phyloP scores from a whole-genome alignment of 129 eudicot species.

The Dittrichia graveolens region DNA sequence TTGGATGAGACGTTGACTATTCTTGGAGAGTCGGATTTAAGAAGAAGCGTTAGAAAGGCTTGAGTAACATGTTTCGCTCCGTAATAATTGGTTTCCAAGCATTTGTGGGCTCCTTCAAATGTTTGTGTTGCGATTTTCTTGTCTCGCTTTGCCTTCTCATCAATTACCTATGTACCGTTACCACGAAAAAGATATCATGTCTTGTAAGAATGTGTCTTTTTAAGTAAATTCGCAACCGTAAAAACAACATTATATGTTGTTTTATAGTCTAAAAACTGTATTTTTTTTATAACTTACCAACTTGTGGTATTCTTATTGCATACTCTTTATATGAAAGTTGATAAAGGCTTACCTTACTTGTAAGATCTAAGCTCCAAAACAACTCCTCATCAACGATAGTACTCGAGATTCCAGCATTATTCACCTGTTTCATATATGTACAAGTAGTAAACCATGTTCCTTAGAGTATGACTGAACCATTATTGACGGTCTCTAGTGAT shows the following conservation, averaged over 20 bases:
- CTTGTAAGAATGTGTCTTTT: neutral
- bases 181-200: too few species aligned
- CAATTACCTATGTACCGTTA: conserved; percentile 26
- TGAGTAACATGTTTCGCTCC: conserved; percentile 44
- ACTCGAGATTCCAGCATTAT: conserved; percentile 48
- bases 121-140: conserved; percentile 27
- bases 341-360: conserved; percentile 33
- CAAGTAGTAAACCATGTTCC: neutral
- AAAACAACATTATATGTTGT: neutral
- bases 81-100: conserved; percentile 46
- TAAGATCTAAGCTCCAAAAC: conserved; percentile 36
- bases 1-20: conserved; percentile 47
- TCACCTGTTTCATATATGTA: conserved; percentile 36
- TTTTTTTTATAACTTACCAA: neutral
- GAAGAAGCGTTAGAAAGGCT: conserved; percentile 43
- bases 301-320: too few species aligned
- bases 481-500: too few species aligned
- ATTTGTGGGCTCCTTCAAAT: conserved; percentile 41
- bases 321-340: too few species aligned
- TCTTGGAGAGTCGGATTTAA: conserved; percentile 37
- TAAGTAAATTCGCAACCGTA: neutral
- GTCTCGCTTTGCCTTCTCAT: conserved; percentile 25
- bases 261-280: neutral
- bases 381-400: conserved; percentile 39
- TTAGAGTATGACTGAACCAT: neutral